These are phyloP conservation scores for Penicillium sp. DNA, from an alignment of 2,329 filamentous ascomycete genomes.

Conservation along the genomic window DNA sequence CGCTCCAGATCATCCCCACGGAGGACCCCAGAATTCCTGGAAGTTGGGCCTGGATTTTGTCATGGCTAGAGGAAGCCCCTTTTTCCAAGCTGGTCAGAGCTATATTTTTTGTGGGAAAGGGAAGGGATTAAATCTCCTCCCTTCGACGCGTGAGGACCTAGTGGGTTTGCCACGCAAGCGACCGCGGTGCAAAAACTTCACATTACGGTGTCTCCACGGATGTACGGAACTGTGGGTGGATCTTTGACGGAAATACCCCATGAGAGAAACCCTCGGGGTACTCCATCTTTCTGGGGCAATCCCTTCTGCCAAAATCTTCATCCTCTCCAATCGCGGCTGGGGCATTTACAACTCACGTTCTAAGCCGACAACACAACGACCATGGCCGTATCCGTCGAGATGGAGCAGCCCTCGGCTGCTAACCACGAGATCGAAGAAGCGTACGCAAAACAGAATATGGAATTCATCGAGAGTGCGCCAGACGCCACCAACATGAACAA, in stretches of 20 bases:
- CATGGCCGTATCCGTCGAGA: not conserved
- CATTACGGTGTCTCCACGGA: not conserved
- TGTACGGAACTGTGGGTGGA: not conserved
- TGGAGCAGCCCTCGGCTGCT: not conserved
- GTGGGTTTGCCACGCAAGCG: not conserved
- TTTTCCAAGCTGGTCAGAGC: not conserved
- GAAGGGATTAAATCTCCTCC: not conserved
- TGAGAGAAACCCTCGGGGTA: not conserved
- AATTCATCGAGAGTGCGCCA: constrained; percentile 35
- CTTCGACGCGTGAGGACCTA: not conserved
- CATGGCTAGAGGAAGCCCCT: not conserved
- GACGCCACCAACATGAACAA: constrained; percentile 30
- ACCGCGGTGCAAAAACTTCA: not conserved
- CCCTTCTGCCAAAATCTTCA: not conserved
- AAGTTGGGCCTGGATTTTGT: not conserved
- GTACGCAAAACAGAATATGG: constrained; percentile 19
- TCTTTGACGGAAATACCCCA: not conserved
- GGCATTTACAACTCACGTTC: not conserved
- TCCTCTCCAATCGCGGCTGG: not conserved
- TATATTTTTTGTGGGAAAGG: not conserved
- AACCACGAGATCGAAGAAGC: not conserved
- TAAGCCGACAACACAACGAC: not conserved
- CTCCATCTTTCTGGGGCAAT: not conserved
- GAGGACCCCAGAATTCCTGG: not conserved
- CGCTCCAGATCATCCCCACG: not conserved